A percentile compares a stretch with the other conserved stretches of the same genome.
These are phyloP conservation scores for Gloeopeniophorella convolvens DNA, from an alignment of 768 basidiomycete genomes.

Conservation along the genomic window DNA sequence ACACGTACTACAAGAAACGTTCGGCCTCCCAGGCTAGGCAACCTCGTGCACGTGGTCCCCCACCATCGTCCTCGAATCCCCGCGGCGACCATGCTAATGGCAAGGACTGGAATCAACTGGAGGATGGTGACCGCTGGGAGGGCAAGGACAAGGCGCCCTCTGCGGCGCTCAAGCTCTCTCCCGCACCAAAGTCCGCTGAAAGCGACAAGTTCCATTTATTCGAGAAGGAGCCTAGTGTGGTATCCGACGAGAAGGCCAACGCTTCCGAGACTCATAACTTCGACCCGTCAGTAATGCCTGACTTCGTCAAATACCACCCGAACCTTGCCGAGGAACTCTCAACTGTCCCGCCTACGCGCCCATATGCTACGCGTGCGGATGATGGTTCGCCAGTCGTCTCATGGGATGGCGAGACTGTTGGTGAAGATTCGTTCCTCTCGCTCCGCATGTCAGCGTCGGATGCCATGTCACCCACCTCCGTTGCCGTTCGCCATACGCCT, in stretches of 20 bases:
- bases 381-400: slow-evolving; percentile 4
- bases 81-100: background rate
- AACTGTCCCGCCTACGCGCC: background rate
- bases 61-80: background rate
- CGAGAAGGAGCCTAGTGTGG: slow-evolving; percentile 17
- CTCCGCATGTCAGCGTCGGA: slow-evolving; percentile 2
- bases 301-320: slow-evolving; percentile 14
- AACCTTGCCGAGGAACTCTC: slow-evolving; percentile 1
- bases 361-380: slow-evolving; percentile 1
- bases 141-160: background rate
- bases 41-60: slow-evolving; percentile 1
- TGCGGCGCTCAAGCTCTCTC: background rate
- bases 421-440: slow-evolving; percentile 15
- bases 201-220: slow-evolving; percentile 12
- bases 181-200: background rate
- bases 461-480: slow-evolving; percentile 16
- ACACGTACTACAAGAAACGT: slow-evolving; percentile 8
- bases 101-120: slow-evolving; percentile 2
- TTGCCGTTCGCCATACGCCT: slow-evolving; percentile 17
- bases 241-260: slow-evolving; percentile 14
- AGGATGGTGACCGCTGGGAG: slow-evolving; percentile 2
- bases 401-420: slow-evolving; percentile 10
- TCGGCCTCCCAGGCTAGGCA: background rate
- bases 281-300: slow-evolving; percentile 19
- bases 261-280: slow-evolving; percentile 11